These are phyloP conservation scores for Fusarium hainanense DNA, from an alignment of 2,329 filamentous ascomycete genomes.

Conservation along the genomic window DNA sequence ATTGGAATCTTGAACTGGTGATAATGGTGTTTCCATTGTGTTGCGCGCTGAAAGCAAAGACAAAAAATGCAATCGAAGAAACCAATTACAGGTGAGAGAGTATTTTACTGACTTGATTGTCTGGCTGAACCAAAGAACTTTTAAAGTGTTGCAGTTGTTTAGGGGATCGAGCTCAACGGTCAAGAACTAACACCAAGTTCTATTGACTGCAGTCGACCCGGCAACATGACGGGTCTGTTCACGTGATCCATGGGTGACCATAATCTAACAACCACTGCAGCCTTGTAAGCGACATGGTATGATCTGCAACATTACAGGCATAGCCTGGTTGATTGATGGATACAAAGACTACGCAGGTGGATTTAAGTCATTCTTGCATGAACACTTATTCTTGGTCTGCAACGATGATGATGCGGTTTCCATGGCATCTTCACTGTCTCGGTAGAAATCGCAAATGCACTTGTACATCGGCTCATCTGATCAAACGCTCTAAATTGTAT, in stretches of 20 bases:
- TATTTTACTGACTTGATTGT: conserved; percentile 7
- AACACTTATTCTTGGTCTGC: not conserved
- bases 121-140: conserved; percentile 14
- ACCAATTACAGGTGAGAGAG: conserved; percentile 1
- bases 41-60: conserved; percentile 35
- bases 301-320: not conserved
- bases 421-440: not conserved
- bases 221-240: conserved; percentile 28
- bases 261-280: conserved; percentile 1
- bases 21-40: conserved; percentile 46
- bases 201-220: conserved; percentile 37
- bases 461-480: conserved; percentile 23
- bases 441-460: not conserved
- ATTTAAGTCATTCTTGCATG: not conserved
- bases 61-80: conserved; percentile 21
- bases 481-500: conserved; percentile 43
- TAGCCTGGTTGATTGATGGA: not conserved
- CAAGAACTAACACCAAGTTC: conserved; percentile 22
- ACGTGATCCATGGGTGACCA: conserved; percentile 9
- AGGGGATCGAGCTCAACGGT: conserved; percentile 23
- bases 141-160: conserved; percentile 29
- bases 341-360: not conserved
- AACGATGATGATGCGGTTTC: not conserved
- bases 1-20: conserved; percentile 40
- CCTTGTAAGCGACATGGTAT: conserved; percentile 6